Evolutionary conservation across 202 grass and related monocot species (phyloP).

Genomic region (Zizania palustris): DNA sequence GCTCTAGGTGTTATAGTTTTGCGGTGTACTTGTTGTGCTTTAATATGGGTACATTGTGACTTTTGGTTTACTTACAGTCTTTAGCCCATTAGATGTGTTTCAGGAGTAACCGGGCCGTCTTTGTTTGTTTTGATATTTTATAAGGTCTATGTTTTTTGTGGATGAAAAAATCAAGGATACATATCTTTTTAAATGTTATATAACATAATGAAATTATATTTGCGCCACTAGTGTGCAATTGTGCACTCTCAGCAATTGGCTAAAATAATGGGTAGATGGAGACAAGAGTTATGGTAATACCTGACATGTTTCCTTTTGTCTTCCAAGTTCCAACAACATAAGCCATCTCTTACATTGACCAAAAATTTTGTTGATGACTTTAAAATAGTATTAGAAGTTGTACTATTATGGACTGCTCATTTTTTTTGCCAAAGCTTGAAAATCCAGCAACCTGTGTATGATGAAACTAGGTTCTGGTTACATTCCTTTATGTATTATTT

Average conservation of each 20-base stretch:
- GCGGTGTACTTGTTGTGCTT: not conserved
- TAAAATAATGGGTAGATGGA: conserved; percentile 21
- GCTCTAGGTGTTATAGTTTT: not conserved
- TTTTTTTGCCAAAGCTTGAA: conserved; percentile 24
- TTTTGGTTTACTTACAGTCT: not conserved
- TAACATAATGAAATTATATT: conserved; percentile 14
- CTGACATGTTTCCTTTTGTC: conserved; percentile 4
- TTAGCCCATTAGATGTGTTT: not conserved
- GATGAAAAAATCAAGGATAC: not conserved
- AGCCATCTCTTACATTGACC: conserved; percentile 20
- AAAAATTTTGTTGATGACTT: conserved; percentile 9
- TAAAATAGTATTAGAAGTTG: conserved; percentile 24
- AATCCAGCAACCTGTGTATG: conserved; percentile 8
- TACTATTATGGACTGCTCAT: not conserved
- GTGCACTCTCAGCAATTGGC: conserved; percentile 9
- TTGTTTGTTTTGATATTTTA: not conserved
- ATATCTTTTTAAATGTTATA: not conserved
- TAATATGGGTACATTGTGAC: not conserved
- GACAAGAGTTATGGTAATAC: conserved; percentile 19
- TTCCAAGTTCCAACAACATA: not conserved
- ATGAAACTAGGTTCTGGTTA: not conserved
- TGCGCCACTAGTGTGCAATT: not conserved
- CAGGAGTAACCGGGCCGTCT: not conserved
- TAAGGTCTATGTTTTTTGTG: not conserved
- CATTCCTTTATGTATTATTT: not conserved